Base-by-base conservation (phyloP, 305 asterid species). In the Fraxinus platypoda region DNA sequence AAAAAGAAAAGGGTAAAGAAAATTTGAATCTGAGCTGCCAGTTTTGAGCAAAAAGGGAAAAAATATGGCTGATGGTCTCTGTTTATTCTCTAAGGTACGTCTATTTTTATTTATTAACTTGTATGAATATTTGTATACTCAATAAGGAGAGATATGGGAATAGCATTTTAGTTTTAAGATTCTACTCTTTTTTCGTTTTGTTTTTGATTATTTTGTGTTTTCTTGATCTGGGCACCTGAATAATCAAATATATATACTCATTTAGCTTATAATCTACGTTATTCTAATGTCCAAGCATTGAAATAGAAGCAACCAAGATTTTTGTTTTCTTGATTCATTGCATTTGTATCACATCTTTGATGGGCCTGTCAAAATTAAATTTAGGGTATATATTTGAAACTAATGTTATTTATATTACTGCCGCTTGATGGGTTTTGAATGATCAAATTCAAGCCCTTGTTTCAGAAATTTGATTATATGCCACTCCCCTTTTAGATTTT, bases 31-130 rank as follows among this genome's bases (percentile, higher is more conserved):
- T 73, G 54, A 37, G 84, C 31, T 41, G 31, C 75, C 83, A 13
- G 62, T 78, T 84, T 81, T 77, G 84, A 41, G 70, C 76, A 17
- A 23, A 37, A 28, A 66, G 37, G 37, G 1, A 66, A 72, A 52
- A 17, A 52, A 52, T 52, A 89, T 89, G 92, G 86, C 92, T 30
- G 92, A 87, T 59, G 75, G 83, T 83, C 84, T 84, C 82, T 86
- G 83, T 74, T 71, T 82, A 84, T 84, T 86, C 85, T 74, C 74
- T 76, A 89, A 89, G 92, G 92, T 89, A 15, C 30, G 83, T 74
- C 33, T 52, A 15, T 77, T 21, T 25, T 68, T 23, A 49, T 43
- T 46, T 31, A 26, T 75, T 35, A 21, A 34, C 68, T 57, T n/a
- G 28, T 57, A 13, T 41, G 35, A 30, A 12, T 52, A 33, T 76